Percentiles rank a stretch among this genome's conserved stretches.
Conservation (phyloP, 129 eudicot genomes). For the Scalesia atractyloides region DNA sequence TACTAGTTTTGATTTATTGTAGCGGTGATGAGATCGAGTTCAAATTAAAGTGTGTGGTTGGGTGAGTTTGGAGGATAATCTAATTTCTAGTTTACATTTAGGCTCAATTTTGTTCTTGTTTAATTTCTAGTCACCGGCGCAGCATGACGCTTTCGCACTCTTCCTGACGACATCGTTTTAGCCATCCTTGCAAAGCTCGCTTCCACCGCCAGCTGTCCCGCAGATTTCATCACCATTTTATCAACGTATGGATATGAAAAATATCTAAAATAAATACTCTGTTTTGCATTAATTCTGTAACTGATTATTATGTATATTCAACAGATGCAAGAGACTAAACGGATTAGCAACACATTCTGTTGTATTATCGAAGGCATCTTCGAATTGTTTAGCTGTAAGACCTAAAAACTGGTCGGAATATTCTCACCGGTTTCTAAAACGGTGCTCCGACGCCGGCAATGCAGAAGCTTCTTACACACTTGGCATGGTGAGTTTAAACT, state of each 20-base stretch:
- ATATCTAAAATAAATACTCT: not conserved
- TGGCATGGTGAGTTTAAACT: constrained; percentile 69
- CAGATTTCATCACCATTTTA: constrained; percentile 62
- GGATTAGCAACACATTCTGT: constrained; percentile 51
- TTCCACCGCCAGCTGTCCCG: constrained; percentile 53
- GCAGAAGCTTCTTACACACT: constrained; percentile 82
- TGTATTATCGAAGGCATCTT: constrained; percentile 63
- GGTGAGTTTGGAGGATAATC: too few relatives aligned
- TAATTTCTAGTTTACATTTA: too few relatives aligned
- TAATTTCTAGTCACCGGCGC: not conserved
- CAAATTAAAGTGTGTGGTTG: too few relatives aligned
- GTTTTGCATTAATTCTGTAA: not conserved
- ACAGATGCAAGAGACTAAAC: constrained; percentile 80
- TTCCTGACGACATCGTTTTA: constrained; percentile 77
- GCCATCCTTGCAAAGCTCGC: constrained; percentile 61
- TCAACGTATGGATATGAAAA: constrained; percentile 52
- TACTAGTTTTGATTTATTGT: too few relatives aligned
- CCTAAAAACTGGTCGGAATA: constrained; percentile 78
- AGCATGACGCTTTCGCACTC: constrained; percentile 46
- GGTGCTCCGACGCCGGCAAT: constrained; percentile 75
- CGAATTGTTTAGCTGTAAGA: constrained; percentile 45
- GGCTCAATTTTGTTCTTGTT: too few relatives aligned
- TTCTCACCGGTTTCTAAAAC: constrained; percentile 66
- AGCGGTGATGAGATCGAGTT: too few relatives aligned
- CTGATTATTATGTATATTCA: not conserved